Base-by-base conservation (phyloP, 495 filamentous ascomycete genomes). In the Penicillium flavigenum region DNA sequence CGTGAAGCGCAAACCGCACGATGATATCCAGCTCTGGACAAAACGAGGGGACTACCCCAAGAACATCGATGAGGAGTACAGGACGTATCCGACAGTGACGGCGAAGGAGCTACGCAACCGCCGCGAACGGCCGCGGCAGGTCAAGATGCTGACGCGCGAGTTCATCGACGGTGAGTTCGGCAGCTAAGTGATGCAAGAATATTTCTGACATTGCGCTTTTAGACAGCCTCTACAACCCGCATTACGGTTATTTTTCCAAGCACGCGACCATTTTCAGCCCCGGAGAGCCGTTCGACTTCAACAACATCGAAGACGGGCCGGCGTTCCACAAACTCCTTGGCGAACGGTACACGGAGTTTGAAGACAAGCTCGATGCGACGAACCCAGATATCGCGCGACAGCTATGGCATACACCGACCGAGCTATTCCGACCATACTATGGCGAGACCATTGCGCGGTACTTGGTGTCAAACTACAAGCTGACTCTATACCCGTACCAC, bases 241-340 rank as follows among this genome's bases (percentile, higher is more conserved):
- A 92, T 68, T 99, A 99, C 63, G 94, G 94, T 51, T 99, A 98
- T 74, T 99, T 99, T 75, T 91, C 92, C 32, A 96, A 96, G 70
- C 91, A 96, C 69, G 94, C 88, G 63, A 91, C 94, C 59, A 99
- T 99, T 66, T 98, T 99, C 79, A 88, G 83, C 17, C 90, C 92
- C 5, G 91, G 90, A 27, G 83, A 92, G 58, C 91, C 95, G n/a
- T 98, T 99, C 76, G 75, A 94, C 59, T 98, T 99, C 81, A 86
- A 84, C 65, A 63, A 66, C 17, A 82, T 99, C 48, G 74, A 81
- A 56, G 90, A 96, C 71, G 94, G 96, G 58, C 81, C 86, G 24
- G 85, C 90, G 36, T 99, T 99, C 74, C 78, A 94, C 63, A 66
- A 76, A 26, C 67, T 87, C 48, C 77, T 99, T 1, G 88, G 89